Evolutionary conservation across 441 rosid genomes (phyloP).

Genomic region (Dalechampia spathulata): DNA sequence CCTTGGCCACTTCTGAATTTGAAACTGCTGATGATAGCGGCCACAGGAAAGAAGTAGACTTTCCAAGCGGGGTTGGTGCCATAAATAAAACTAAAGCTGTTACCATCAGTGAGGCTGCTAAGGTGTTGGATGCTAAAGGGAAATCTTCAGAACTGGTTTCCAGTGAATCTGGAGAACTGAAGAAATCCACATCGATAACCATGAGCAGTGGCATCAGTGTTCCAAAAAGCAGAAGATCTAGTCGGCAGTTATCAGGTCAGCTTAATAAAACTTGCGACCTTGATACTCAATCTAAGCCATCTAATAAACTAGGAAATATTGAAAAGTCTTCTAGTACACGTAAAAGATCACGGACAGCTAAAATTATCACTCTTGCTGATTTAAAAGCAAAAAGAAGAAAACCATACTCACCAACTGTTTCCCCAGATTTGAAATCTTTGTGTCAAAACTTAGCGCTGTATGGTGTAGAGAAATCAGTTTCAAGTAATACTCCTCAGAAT

Average conservation of each 20-base stretch:
- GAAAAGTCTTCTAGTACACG: slow-evolving; percentile 13
- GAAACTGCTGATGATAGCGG: slow-evolving; percentile 22
- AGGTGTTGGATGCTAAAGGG: slow-evolving; percentile 18
- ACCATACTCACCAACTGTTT: slow-evolving; percentile 17
- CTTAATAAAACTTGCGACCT: slow-evolving; percentile 17
- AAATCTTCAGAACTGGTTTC: slow-evolving; percentile 15
- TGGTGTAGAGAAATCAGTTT: slow-evolving; percentile 14
- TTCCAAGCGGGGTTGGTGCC: slow-evolving; percentile 9
- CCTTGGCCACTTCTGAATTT: slow-evolving; percentile 18
- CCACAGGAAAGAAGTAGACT: slow-evolving; percentile 14
- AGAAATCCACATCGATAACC: slow-evolving; percentile 14
- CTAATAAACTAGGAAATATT: slow-evolving; percentile 12
- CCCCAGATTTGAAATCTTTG: slow-evolving; percentile 9
- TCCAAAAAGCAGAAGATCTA: slow-evolving; percentile 58
- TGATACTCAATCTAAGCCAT: slow-evolving; percentile 18
- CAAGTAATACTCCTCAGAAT: slow-evolving; percentile 5
- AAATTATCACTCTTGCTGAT: slow-evolving; percentile 16
- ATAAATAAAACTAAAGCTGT: slow-evolving; percentile 16
- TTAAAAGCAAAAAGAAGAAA: slow-evolving; percentile 25
- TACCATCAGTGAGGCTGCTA: slow-evolving; percentile 14
- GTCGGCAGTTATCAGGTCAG: slow-evolving; percentile 26
- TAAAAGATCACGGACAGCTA: slow-evolving; percentile 23
- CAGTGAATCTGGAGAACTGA: slow-evolving; percentile 8
- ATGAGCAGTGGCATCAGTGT: slow-evolving; percentile 20
- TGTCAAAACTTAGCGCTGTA: slow-evolving; percentile 7